Evolutionary conservation across 2,329 filamentous ascomycete genomes (phyloP), one percentile per base, ranked within the genome.

Genomic region (Cryphonectria naterciae): DNA sequence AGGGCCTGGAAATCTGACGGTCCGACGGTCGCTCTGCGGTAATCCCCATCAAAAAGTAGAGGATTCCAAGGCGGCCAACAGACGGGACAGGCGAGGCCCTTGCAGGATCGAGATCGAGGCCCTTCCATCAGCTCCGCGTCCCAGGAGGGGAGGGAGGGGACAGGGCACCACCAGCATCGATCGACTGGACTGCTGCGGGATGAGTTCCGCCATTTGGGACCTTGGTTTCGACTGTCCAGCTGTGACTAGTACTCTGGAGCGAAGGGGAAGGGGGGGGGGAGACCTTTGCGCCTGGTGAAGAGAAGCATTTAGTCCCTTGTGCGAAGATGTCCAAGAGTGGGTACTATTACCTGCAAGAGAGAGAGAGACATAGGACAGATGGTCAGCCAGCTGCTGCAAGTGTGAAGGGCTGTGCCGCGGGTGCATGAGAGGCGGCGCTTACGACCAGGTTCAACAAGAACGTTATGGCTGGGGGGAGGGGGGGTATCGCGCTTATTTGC

Each of bases 1-100:
- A 32, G 35, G 49, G 22, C 35, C 64, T 56, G 46, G 35, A 28
- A 19, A 67, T 61, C 54, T 67, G 65, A 46, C 56, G 65, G 65
- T 32, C 37, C 54, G 22, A 49, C n/a, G 37, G 39, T 22, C 65
- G 35, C n/a, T 37, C n/a, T 32, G 32, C 17, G 54, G 65, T 60
- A 39, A 58, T 61, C 46, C 52, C 65, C 39, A 46, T 67, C 54
- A 46, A 8, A 43, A 49, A 58, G 15, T 35, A 49, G 54, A 46
- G 39, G 17, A 60, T 67, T 35, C 65, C 52, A 49, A 43, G 35
- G 28, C 25, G 62, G 62, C 41, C 41, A 46, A 49, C 62, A 32
- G 43, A 35, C 58, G 19, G 35, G 35, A 61, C 58, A 39, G 58
- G 58, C 35, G 35, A 39, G 58, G 11, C 58, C 58, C 58, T 61